Evolutionary conservation across 2,329 filamentous ascomycete genomes (phyloP), one percentile per base, ranked within the genome.

Genomic region (Exophiala sp.): DNA sequence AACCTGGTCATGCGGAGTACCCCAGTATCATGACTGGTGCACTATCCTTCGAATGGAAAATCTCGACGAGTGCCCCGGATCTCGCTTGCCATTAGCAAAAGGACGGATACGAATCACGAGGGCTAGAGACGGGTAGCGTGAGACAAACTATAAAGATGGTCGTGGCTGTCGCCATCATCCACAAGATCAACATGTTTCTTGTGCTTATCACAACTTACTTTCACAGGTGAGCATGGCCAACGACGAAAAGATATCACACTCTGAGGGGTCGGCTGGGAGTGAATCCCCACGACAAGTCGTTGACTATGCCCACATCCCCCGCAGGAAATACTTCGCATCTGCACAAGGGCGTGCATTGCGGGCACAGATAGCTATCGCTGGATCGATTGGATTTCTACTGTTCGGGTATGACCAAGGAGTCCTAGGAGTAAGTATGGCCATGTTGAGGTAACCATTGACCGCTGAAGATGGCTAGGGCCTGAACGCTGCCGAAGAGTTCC

Each of bases 361-460:
- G 10, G 8, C 12, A 8, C 36, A 42, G 18, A 42, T 50, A 14
- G n/a, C 47, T 10, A 16, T 41, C 34, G 36, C 36, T 14, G 47
- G 47, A 4, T 18, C 47, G 8, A 33, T 50, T 42, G 47, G 47
- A 5, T 50, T 50, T 20, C 20, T 50, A 5, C 38, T 50, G 5
- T 50, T 50, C 21, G 47, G 47, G 18, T 50, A 50, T 42, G 47
- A 50, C 24, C 47, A 50, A 42, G 47, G 47, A 3, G 47, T 50
- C 7, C 29, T 50, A 4, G 46, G 34, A 6, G 46, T 48, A 38
- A 29, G 46, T 21, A 29, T 34, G 14, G 11, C 2, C 44, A 24
- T 35, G 16, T n/a, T 35, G n/a, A 34, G 16, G 18, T 10, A 2
- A 5, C 10, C 3, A 9, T 12, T 18, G 10, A n/a, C 21, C n/a